Evolutionary conservation across 257 asterid genomes (phyloP).

Genomic region (Nicotiana otophora): DNA sequence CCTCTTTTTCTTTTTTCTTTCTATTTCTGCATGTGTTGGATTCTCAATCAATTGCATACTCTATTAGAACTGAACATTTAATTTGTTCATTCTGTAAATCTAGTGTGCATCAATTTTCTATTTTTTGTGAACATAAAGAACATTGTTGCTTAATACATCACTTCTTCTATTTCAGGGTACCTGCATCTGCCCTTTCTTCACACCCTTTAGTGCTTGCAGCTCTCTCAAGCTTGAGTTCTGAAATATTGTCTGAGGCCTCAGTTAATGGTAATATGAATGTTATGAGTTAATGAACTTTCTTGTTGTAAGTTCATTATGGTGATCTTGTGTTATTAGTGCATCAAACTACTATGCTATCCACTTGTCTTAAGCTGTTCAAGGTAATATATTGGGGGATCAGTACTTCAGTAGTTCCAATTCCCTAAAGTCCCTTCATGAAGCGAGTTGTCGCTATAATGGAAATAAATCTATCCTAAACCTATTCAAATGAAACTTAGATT

Average conservation of each 20-base stretch:
- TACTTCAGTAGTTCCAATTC: not conserved
- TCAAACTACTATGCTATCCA: not conserved
- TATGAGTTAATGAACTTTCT: slow-evolving; percentile 19
- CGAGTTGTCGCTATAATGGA: not conserved
- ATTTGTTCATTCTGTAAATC: not conserved
- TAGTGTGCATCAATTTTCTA: not conserved
- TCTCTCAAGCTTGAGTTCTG: slow-evolving; percentile 82
- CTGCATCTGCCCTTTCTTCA: slow-evolving; percentile 81
- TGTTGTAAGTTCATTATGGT: not conserved
- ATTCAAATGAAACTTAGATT: not conserved
- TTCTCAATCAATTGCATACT: not conserved
- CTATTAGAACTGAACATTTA: not conserved
- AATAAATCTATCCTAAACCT: not conserved
- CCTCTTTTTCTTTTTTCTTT: not conserved
- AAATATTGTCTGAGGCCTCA: slow-evolving; percentile 78
- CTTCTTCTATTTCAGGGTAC: slow-evolving; percentile 63
- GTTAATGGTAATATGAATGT: slow-evolving; percentile 65
- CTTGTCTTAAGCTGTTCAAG: not conserved
- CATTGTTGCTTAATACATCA: not conserved
- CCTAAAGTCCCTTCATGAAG: not conserved
- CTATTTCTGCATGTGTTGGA: not conserved
- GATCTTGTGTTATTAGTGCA: slow-evolving; percentile 1
- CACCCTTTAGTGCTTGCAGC: slow-evolving; percentile 87
- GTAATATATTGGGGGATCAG: not conserved
- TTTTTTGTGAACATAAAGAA: not conserved